These are phyloP conservation scores for Coprinopsis strossmayeri DNA, from an alignment of 768 basidiomycete species.

Conservation along the genomic window DNA sequence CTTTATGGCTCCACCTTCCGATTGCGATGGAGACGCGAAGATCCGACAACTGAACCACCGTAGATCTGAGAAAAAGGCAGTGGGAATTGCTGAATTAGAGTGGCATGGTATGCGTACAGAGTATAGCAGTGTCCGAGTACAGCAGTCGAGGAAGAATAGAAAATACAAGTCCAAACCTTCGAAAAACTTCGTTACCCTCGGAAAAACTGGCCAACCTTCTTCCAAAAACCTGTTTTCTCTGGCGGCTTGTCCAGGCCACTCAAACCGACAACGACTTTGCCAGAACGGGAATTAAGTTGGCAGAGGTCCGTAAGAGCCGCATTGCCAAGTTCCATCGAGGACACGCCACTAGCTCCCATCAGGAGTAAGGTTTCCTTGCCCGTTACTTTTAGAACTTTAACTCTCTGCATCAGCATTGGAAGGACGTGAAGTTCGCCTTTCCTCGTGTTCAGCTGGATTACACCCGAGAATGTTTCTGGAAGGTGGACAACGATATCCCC, in stretches of 20 bases:
- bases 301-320: slow-evolving; percentile 28
- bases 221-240: slow-evolving; percentile 31
- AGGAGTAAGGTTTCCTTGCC: slow-evolving; percentile 32
- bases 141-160: neutral
- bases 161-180: neutral
- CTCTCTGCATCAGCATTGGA: slow-evolving; percentile 22
- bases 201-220: slow-evolving; percentile 25
- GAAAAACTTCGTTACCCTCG: slow-evolving; percentile 4
- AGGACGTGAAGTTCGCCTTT: slow-evolving; percentile 28
- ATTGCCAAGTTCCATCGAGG: slow-evolving; percentile 10
- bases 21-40: neutral
- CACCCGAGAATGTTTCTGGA: slow-evolving; percentile 30
- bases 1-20: neutral
- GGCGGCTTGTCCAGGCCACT: slow-evolving; percentile 32
- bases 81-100: slow-evolving; percentile 4
- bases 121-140: neutral
- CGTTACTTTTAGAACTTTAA: slow-evolving; percentile 27
- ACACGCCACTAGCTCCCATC: slow-evolving; percentile 21
- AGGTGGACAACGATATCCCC: slow-evolving; percentile 30
- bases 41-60: neutral
- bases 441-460: slow-evolving; percentile 26
- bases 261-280: slow-evolving; percentile 37
- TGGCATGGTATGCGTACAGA: slow-evolving; percentile 6
- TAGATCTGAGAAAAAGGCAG: slow-evolving; percentile 7
- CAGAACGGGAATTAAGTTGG: slow-evolving; percentile 28